These are phyloP conservation scores for Lentinula aciculospora DNA, from an alignment of 768 basidiomycete species.

Conservation along the genomic window DNA sequence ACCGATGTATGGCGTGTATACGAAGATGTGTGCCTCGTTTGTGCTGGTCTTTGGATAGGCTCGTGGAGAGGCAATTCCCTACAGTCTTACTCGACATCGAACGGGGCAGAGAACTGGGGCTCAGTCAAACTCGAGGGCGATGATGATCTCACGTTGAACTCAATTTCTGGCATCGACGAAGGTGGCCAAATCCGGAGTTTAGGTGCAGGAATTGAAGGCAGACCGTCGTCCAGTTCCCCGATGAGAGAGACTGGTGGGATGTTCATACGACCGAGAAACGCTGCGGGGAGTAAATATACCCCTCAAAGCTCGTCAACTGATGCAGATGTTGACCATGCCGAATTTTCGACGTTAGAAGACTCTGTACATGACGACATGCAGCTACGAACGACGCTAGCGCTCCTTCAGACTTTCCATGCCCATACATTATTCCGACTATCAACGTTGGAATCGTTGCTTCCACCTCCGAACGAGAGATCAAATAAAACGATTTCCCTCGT, in stretches of 20 bases:
- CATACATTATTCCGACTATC: slow-evolving; percentile 56
- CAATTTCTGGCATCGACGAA: not conserved
- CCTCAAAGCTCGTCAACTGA: slow-evolving; percentile 4
- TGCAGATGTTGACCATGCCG: slow-evolving; percentile 18
- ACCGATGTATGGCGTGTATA: slow-evolving; percentile 77
- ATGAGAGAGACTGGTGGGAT: slow-evolving; percentile 43
- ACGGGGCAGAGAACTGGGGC: slow-evolving; percentile 50
- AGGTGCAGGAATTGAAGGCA: slow-evolving; percentile 71
- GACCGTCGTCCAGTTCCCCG: slow-evolving; percentile 26
- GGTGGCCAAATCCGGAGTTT: slow-evolving; percentile 37
- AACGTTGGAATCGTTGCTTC: slow-evolving; percentile 31
- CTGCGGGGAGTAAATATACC: slow-evolving; percentile 18
- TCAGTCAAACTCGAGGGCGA: slow-evolving; percentile 59
- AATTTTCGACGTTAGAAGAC: slow-evolving; percentile 8
- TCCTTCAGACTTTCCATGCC: slow-evolving; percentile 66
- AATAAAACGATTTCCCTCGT: slow-evolving; percentile 36
- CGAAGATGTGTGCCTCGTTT: slow-evolving; percentile 79
- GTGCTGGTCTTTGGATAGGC: slow-evolving; percentile 80
- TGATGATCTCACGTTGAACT: slow-evolving; percentile 44
- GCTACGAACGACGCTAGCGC: slow-evolving; percentile 45
- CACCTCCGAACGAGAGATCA: slow-evolving; percentile 10
- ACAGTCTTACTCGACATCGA: slow-evolving; percentile 42
- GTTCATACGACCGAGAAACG: slow-evolving; percentile 40
- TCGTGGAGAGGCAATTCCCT: slow-evolving; percentile 50
- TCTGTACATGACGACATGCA: slow-evolving; percentile 23